A percentile compares a stretch with the other conserved stretches of the same genome.
phyloP scores from a whole-genome alignment of 164 flowering plant species.

The Taxillus chinensis region DNA sequence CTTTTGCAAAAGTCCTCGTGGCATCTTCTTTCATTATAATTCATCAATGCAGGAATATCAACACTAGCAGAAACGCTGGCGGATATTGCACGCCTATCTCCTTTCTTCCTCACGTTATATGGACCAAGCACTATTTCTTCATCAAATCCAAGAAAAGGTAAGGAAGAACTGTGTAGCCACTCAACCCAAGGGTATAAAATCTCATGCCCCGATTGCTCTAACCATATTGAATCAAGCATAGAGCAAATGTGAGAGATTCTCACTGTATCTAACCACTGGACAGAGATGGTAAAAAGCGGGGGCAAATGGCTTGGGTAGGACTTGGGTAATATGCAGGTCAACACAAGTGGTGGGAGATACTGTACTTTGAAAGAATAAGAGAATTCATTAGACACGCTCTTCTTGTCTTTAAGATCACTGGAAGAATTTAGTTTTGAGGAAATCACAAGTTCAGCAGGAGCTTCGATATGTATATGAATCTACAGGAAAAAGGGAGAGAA shows the following conservation, averaged over 20 bases:
- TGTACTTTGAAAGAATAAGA: slow-evolving; percentile 58
- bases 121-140: slow-evolving; percentile 53
- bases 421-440: slow-evolving; percentile 38
- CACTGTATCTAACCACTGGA: slow-evolving; percentile 58
- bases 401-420: slow-evolving; percentile 5
- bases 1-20: slow-evolving; percentile 43
- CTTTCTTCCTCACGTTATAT: slow-evolving; percentile 22
- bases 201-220: slow-evolving; percentile 47
- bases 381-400: slow-evolving; percentile 30
- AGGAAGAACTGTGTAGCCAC: slow-evolving; percentile 62
- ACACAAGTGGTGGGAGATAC: slow-evolving; percentile 63
- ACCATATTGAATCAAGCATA: slow-evolving; percentile 68
- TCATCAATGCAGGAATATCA: slow-evolving; percentile 58
- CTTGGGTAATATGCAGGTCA: slow-evolving; percentile 69
- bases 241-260: slow-evolving; percentile 55
- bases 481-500: slow-evolving; percentile 24
- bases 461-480: slow-evolving; percentile 53
- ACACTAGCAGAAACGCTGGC: slow-evolving; percentile 47
- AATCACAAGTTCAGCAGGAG: slow-evolving; percentile 34
- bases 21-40: slow-evolving; percentile 52
- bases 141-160: slow-evolving; percentile 55
- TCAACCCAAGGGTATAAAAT: slow-evolving; percentile 78
- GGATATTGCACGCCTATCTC: slow-evolving; percentile 67
- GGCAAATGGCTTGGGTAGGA: slow-evolving; percentile 76
- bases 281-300: slow-evolving; percentile 58